Percentiles rank a stretch among this genome's conserved stretches.
phyloP scores from a whole-genome alignment of 108 stramenopile genomes.

The Pseudonitzschia multiseries region DNA sequence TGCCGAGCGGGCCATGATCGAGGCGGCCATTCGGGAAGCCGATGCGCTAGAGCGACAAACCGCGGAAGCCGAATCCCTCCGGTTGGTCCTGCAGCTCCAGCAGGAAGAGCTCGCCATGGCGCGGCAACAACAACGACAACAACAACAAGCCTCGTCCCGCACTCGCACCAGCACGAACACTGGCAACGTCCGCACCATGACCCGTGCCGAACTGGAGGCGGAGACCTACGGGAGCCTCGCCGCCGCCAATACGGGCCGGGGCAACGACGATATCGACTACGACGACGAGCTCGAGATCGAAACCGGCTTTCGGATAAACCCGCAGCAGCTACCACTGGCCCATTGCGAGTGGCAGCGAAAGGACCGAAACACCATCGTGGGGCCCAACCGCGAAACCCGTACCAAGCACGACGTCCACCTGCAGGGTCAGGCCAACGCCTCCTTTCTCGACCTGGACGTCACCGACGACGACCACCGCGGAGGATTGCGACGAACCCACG shows the following conservation, averaged over 20 bases:
- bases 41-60: constrained; percentile 15
- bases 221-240: constrained; percentile 12
- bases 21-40: constrained; percentile 28
- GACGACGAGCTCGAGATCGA: constrained; percentile 22
- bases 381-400: constrained; percentile 66
- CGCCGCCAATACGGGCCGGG: background rate
- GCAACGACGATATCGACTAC: constrained; percentile 6
- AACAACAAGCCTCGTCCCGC: too few species aligned
- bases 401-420: constrained; percentile 78
- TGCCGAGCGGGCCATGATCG: constrained; percentile 15
- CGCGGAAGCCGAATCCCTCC: constrained; percentile 47
- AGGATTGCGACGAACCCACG: constrained; percentile 25
- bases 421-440: constrained; percentile 56
- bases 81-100: constrained; percentile 47
- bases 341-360: constrained; percentile 43
- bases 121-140: constrained; percentile 21
- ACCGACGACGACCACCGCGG: constrained; percentile 24
- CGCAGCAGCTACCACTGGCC: background rate
- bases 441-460: constrained; percentile 37
- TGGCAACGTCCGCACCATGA: constrained; percentile 49
- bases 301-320: constrained; percentile 67
- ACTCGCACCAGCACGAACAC: constrained; percentile 13
- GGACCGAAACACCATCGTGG: constrained; percentile 56
- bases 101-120: constrained; percentile 44
- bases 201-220: constrained; percentile 25